Base-by-base conservation (phyloP, 2,329 filamentous ascomycete species). In the Colletotrichum paranaense region DNA sequence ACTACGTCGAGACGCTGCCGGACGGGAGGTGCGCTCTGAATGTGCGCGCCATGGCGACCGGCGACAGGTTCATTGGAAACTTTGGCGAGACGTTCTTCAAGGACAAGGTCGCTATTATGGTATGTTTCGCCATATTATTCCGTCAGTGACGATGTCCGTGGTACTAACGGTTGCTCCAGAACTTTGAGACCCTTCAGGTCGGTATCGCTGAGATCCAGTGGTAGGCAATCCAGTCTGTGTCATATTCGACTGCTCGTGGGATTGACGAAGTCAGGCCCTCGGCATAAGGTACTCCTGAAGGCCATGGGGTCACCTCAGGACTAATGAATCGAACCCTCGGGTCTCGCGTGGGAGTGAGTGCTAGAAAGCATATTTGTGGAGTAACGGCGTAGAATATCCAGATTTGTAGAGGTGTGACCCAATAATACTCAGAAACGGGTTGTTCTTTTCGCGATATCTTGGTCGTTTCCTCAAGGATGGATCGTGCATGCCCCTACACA, bases 31-130 rank as follows among this genome's bases (percentile, higher is more conserved):
- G 75, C 49, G 73, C 73, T 38, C 57, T 76, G 35, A 75, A 76
- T 46, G 74, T 75, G 14, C 67, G 75, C n/a, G 57, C 68, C 16
- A 63, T 74, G 32, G 74, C 74, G 16, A 72, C 53, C 8, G 74
- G 72, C 46, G 73, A 75, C 30, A 65, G 64, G 32, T 76, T 75
- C 68, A 74, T 76, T n/a, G 75, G 75, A 6, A 76, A 75, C 56
- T 76, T 77, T 67, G 76, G 76, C 49, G 76, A 76, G 52, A 74
- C 70, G 0, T 77, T 77, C 46, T 63, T 70, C 30, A 77, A 75
- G 65, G 75, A 76, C 56, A 76, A 76, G 68, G 70, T 72, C 52
- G 65, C 75, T n/a, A 66, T 75, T 9, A 62, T 68, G 26, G 64
- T 67, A 16, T 26, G 52, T 59, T 42, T 49, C 8, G 38, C 38